Evolutionary conservation across 2,329 filamentous ascomycete species (phyloP).

Genomic region (Mycocentrospora acerina): DNA sequence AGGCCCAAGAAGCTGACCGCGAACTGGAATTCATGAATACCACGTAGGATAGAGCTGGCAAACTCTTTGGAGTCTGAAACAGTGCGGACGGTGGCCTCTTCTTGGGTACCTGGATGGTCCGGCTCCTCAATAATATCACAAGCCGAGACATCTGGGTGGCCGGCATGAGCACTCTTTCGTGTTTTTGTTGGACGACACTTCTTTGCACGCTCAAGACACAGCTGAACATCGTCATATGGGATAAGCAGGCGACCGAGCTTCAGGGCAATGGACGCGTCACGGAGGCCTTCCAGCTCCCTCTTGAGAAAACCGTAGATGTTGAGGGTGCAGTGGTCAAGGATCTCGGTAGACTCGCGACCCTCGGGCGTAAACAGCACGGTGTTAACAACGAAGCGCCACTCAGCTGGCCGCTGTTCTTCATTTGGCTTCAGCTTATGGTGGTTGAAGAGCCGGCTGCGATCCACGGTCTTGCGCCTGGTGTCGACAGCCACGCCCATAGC

Average conservation of each 20-base stretch:
- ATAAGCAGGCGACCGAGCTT: constrained; percentile 90
- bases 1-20: constrained; percentile 88
- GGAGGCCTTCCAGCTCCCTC: constrained; percentile 79
- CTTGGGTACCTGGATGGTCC: constrained; percentile 65
- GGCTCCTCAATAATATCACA: constrained; percentile 74
- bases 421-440: constrained; percentile 50
- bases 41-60: constrained; percentile 81
- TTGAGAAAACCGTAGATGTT: constrained; percentile 92
- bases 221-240: constrained; percentile 80
- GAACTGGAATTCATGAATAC: constrained; percentile 95
- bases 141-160: constrained; percentile 62
- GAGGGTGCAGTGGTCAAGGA: constrained; percentile 82
- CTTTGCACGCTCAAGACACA: constrained; percentile 61
- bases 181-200: constrained; percentile 38
- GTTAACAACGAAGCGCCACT: constrained; percentile 87
- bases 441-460: constrained; percentile 85
- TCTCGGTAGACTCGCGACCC: constrained; percentile 79
- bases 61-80: constrained; percentile 94
- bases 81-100: constrained; percentile 72
- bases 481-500: constrained; percentile 85
- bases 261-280: constrained; percentile 84
- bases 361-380: constrained; percentile 88
- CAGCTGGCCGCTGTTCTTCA: constrained; percentile 73
- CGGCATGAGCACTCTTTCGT: constrained; percentile 21
- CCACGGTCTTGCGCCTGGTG: constrained; percentile 86